Evolutionary conservation across 495 filamentous ascomycete genomes (phyloP).

Genomic region (Hypoxylon intermedium): DNA sequence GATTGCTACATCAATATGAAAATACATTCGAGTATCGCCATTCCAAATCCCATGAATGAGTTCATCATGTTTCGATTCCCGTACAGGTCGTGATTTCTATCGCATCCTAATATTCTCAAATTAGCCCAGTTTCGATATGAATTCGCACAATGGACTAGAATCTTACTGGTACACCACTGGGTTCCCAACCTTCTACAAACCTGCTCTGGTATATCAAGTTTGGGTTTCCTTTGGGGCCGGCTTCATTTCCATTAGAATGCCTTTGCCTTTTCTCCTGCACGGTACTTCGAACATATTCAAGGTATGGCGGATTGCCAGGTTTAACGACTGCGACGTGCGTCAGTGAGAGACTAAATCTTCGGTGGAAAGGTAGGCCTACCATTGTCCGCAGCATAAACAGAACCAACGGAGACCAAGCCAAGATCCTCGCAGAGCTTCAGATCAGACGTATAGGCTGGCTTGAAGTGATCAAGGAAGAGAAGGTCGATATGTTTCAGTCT

Average conservation of each 20-base stretch:
- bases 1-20: too few relatives aligned
- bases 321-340: conserved; percentile 54
- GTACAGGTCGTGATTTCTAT: conserved; percentile 74
- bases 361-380: conserved; percentile 31
- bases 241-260: conserved; percentile 44
- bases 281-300: conserved; percentile 67
- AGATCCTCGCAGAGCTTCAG: conserved; percentile 75
- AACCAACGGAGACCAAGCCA: conserved; percentile 64
- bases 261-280: conserved; percentile 56
- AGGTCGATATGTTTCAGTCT: conserved; percentile 65
- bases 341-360: neutral
- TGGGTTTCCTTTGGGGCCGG: conserved; percentile 66
- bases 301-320: conserved; percentile 78
- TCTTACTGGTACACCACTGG: conserved; percentile 64
- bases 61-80: conserved; percentile 37
- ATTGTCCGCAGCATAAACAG: conserved; percentile 75
- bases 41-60: neutral
- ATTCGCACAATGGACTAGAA: neutral
- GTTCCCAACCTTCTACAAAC: conserved; percentile 70
- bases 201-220: conserved; percentile 72
- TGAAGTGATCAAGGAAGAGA: conserved; percentile 78
- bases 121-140: conserved; percentile 11
- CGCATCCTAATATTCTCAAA: conserved; percentile 70
- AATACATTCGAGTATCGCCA: too few relatives aligned
- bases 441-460: conserved; percentile 72